Evolutionary conservation across 345 rosid genomes (phyloP).

Genomic region (Iberis pinnata): DNA sequence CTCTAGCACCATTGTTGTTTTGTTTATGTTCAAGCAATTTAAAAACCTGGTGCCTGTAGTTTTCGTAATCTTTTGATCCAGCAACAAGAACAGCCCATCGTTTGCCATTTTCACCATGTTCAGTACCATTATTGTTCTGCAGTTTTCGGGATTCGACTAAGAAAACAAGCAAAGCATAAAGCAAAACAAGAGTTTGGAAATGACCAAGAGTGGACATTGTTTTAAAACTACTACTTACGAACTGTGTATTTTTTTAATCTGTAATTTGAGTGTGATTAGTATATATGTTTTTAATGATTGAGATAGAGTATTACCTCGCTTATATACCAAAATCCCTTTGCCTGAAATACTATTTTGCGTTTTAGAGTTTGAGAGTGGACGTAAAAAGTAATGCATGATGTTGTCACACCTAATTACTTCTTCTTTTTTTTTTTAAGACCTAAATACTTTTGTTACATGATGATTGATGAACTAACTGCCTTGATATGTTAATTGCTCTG

Average conservation of each 20-base stretch:
- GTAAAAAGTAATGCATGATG: conserved; percentile 27
- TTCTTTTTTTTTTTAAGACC: too few species aligned
- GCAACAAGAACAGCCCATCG: conserved; percentile 74
- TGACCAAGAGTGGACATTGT: conserved; percentile 24
- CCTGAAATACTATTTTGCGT: conserved; percentile 6
- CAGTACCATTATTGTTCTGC: background rate
- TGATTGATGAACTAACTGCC: conserved; percentile 20
- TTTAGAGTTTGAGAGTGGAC: conserved; percentile 13
- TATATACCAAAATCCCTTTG: background rate
- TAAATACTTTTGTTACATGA: too few species aligned
- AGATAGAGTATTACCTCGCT: background rate
- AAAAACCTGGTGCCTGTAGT: conserved; percentile 73
- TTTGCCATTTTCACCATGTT: conserved; percentile 26
- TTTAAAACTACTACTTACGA: background rate
- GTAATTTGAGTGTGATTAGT: conserved; percentile 6
- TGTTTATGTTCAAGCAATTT: too few species aligned
- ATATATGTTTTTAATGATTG: background rate
- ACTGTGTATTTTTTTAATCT: background rate
- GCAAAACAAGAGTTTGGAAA: conserved; percentile 14
- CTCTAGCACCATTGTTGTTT: background rate
- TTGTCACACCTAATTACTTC: conserved; percentile 20
- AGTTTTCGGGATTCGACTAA: conserved; percentile 19
- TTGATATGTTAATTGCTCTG: conserved; percentile 16
- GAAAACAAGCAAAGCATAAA: conserved; percentile 19
- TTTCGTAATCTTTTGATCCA: conserved; percentile 42